A percentile compares a stretch with the other conserved stretches of the same genome.
Evolutionary conservation across 495 filamentous ascomycete genomes (phyloP).

Genomic region (Stereocaulon alpinum): DNA sequence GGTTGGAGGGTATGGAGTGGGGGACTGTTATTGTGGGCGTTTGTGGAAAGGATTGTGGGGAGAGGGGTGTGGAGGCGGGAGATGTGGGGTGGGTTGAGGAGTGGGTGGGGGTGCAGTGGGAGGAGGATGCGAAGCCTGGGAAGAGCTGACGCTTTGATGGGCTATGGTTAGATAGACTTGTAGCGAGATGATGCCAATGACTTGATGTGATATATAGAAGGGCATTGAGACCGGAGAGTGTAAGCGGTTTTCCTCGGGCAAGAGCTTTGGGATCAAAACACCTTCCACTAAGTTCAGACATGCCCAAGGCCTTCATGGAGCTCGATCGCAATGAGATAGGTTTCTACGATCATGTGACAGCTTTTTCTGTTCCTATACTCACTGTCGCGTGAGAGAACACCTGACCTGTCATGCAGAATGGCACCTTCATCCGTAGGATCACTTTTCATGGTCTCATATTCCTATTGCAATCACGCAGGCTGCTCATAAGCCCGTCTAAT

Average conservation of each 20-base stretch:
- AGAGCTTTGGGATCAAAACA: not conserved
- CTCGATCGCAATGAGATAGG: too few species aligned
- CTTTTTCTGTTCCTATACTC: too few species aligned
- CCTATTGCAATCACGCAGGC: constrained; percentile 42
- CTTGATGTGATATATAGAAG: not conserved
- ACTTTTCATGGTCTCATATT: too few species aligned
- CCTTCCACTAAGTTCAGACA: not conserved
- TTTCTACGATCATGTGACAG: too few species aligned
- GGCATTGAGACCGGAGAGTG: not conserved
- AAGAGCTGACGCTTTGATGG: not conserved
- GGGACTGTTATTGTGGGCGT: constrained; percentile 88
- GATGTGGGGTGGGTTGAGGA: constrained; percentile 72
- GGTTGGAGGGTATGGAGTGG: constrained; percentile 95
- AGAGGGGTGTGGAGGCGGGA: constrained; percentile 34
- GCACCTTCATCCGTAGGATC: too few species aligned
- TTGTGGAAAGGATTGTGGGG: constrained; percentile 59
- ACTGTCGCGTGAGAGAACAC: too few species aligned
- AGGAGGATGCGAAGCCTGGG: constrained; percentile 42
- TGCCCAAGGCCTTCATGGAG: too few species aligned
- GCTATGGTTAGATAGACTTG: constrained; percentile 2
- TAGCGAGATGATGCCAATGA: constrained; percentile 4
- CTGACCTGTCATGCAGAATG: too few species aligned
- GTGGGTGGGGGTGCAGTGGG: constrained; percentile 97
- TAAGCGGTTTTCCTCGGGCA: too few species aligned
- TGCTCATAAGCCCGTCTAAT: constrained; percentile 53